phyloP scores from a whole-genome alignment of 2,329 filamentous ascomycete genomes.

The Magnaporthales sp. region DNA sequence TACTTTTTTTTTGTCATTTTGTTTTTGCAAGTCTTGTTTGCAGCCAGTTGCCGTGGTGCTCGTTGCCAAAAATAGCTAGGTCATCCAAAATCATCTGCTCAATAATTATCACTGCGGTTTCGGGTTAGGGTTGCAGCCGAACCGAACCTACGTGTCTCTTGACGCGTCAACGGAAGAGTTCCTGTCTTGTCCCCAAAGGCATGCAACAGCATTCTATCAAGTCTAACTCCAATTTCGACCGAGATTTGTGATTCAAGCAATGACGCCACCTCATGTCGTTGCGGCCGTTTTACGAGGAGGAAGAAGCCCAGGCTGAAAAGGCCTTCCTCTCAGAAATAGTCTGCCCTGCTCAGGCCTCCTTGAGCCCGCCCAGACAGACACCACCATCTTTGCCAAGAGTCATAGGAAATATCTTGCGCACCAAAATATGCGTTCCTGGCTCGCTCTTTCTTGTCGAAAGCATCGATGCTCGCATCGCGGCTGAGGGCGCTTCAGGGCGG shows the following conservation, averaged over 20 bases:
- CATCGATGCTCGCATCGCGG: slow-evolving; percentile 19
- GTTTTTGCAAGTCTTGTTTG: slow-evolving; percentile 14
- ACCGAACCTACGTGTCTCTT: neutral
- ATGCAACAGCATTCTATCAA: neutral
- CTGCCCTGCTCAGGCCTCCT: neutral
- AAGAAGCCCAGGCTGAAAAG: neutral
- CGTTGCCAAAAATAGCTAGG: neutral
- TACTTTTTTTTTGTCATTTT: slow-evolving; percentile 9
- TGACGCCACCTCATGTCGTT: slow-evolving; percentile 8
- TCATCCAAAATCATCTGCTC: neutral
- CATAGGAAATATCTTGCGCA: slow-evolving; percentile 39
- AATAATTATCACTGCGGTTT: neutral
- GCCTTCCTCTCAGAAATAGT: neutral
- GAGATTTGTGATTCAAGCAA: slow-evolving; percentile 8
- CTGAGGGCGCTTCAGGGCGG: neutral
- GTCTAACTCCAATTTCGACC: neutral
- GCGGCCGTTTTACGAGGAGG: neutral
- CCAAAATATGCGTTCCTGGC: slow-evolving; percentile 34
- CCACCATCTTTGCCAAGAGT: slow-evolving; percentile 12
- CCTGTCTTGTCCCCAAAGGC: neutral
- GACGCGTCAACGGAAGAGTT: neutral
- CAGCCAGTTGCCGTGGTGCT: neutral
- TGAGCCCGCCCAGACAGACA: neutral
- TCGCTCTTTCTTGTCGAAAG: slow-evolving; percentile 42
- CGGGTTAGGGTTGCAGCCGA: neutral